phyloP scores from a whole-genome alignment of 1,284 basidiomycete species.

The Neotropicomus parvogracilis region DNA sequence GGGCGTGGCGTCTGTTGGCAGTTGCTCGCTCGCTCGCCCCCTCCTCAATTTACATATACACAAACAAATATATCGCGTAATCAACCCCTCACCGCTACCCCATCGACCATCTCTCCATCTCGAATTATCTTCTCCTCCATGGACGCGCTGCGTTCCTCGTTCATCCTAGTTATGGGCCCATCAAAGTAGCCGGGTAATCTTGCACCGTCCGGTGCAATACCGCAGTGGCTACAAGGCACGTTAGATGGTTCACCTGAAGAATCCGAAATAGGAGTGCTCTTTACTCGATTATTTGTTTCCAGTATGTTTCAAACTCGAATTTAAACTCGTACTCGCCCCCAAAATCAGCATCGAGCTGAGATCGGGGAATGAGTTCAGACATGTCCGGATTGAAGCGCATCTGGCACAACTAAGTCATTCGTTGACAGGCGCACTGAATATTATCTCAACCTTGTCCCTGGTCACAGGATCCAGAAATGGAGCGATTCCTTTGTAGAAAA shows the following conservation, averaged over 20 bases:
- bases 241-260: neutral
- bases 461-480: slow-evolving; percentile 91
- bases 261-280: slow-evolving; percentile 12
- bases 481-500: slow-evolving; percentile 84
- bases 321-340: slow-evolving; percentile 77
- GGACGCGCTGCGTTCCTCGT: neutral
- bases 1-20: slow-evolving; percentile 26
- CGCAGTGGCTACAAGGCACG: slow-evolving; percentile 45
- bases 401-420: slow-evolving; percentile 35
- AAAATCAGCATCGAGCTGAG: slow-evolving; percentile 80
- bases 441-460: slow-evolving; percentile 67
- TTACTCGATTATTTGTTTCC: slow-evolving; percentile 71
- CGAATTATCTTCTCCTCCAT: neutral
- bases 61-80: slow-evolving; percentile 25
- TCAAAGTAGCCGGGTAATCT: slow-evolving; percentile 36
- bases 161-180: slow-evolving; percentile 11
- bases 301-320: slow-evolving; percentile 76
- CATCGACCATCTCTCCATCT: neutral
- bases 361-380: slow-evolving; percentile 66
- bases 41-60: slow-evolving; percentile 10
- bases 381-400: slow-evolving; percentile 88
- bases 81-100: slow-evolving; percentile 11
- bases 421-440: neutral
- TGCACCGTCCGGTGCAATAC: slow-evolving; percentile 60
- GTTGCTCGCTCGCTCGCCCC: slow-evolving; percentile 8